Base-by-base conservation (phyloP, 306 rosid species). In the Trifolium subterraneum region DNA sequence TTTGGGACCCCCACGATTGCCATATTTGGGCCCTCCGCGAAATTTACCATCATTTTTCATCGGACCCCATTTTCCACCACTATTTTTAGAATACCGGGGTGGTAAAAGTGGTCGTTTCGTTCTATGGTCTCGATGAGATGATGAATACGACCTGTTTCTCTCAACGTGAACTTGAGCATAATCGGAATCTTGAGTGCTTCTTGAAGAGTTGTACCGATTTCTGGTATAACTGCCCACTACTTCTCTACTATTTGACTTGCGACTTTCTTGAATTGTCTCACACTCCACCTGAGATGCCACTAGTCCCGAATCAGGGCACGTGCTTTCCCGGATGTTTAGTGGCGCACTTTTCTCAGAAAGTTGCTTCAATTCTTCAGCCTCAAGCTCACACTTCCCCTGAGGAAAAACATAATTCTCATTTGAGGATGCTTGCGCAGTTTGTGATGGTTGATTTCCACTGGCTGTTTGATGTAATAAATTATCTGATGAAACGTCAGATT, bases 21-120 rank as follows among this genome's bases (percentile, higher is more conserved):
- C 86, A 51, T 82, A 70, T 63, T 86, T 80, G 54, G 83, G 69
- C 72, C 84, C 89, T 82, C 83, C 79, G 29, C 47, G 82, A 65
- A 83, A 52, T 76, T 76, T 89, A 62, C 86, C 85, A 55, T 82
- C 33, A 77, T 70, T 72, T 72, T 74, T 77, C 61, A 3, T 70
- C 27, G 77, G 87, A 81, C 72, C 82, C 89, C 89, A 72, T 33
- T 82, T 87, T 69, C 85, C 84, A 67, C 80, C 70, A 22, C 77
- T 64, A 59, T 78, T 76, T 75, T 81, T 79, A 67, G 79, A 70
- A 27, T 51, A 48, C 14, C 61, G 79, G 50, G 81, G 79, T 74
- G 82, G 90, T 35, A 64, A 64, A 72, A 33, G 68, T 68, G 86
- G 51, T 58, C 74, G 79, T 36, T 68, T 80, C 56, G 75, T 31